Base-by-base conservation (phyloP, 495 filamentous ascomycete species). In the Saxispiralis lemnorum region DNA sequence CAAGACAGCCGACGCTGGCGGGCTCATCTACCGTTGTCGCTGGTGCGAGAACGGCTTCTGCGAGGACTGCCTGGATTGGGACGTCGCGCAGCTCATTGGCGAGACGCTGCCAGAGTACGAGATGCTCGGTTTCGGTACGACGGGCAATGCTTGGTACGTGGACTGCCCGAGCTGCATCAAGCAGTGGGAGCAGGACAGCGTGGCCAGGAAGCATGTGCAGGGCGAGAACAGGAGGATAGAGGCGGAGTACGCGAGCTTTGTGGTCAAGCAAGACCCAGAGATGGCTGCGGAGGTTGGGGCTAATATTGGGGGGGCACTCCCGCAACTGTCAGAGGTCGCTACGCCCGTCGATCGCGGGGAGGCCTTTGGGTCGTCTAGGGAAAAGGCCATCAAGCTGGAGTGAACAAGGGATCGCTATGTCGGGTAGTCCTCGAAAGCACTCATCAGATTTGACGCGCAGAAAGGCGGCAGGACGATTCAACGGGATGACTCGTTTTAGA, bases 21-120 rank as follows among this genome's bases (percentile, higher is more conserved):
- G 75, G 2, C 63, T 81, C 51, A 57, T 81, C 2, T 75, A 68
- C 52, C 62, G 68, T 5, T 79, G 76, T 48, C 59, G 70, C 0
- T 69, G 60, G 57, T 81, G 76, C 50, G 63, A 68, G 40, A 48
- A 53, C 0, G 74, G 66, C 1, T 79, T 60, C 46, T 81, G 76
- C 46, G 76, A 79, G 39, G 66, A 76, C 31, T 79, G 76, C 48
- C 47, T 79, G 0, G 65, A 79, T 31, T 77, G 66, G 56, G 62
- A 69, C 6, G 62, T 56, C 17, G 66, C 67, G 1, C 52, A 59
- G 10, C 63, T 76, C 1, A 44, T 79, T 2, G 73, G 69, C 3
- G 67, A 70, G 6, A 68, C 52, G 31, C 52, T 71, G 10, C 51
- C 59, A 4, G 71, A 74, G 51, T 71, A 63, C 44, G 63, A 75